These are phyloP conservation scores for Dryas octopetala DNA, from an alignment of 306 rosid genomes.

Conservation along the genomic window DNA sequence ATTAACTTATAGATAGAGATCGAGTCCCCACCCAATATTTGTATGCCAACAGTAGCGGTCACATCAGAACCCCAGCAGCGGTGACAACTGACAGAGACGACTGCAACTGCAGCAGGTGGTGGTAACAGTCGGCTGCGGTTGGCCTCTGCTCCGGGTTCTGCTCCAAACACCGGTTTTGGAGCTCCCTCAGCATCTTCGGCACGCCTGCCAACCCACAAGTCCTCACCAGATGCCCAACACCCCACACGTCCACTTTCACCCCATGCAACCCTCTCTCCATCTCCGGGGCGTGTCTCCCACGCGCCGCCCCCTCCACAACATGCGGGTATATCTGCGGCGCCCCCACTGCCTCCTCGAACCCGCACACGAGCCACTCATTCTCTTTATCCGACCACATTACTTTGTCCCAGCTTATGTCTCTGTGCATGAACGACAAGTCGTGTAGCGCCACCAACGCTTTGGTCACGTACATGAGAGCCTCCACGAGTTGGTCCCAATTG, in stretches of 20 bases:
- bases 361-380: slow-evolving; percentile 74
- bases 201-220: slow-evolving; percentile 58
- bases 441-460: slow-evolving; percentile 82
- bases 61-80: slow-evolving; percentile 51
- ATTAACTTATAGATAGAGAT: background rate
- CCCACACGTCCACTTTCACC: slow-evolving; percentile 97
- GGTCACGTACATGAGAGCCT: slow-evolving; percentile 75
- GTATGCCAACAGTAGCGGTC: slow-evolving; percentile 20
- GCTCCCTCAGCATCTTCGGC: slow-evolving; percentile 85
- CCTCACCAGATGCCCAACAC: slow-evolving; percentile 70
- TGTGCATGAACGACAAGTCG: slow-evolving; percentile 91
- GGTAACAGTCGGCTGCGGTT: slow-evolving; percentile 96
- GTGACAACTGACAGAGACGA: slow-evolving; percentile 50
- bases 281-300: slow-evolving; percentile 77
- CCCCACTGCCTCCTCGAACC: slow-evolving; percentile 81
- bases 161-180: slow-evolving; percentile 78
- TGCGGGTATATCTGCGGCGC: slow-evolving; percentile 75
- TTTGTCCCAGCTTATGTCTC: slow-evolving; percentile 81
- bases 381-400: slow-evolving; percentile 54
- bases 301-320: slow-evolving; percentile 29
- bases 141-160: slow-evolving; percentile 87
- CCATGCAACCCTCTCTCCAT: slow-evolving; percentile 88
- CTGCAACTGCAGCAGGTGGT: slow-evolving; percentile 92
- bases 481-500: slow-evolving; percentile 57
- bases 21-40: too few relatives aligned